Percentiles rank a stretch among this genome's conserved stretches.
phyloP scores from a whole-genome alignment of 2,329 filamentous ascomycete species.

The Ceratocystis alfenasii region DNA sequence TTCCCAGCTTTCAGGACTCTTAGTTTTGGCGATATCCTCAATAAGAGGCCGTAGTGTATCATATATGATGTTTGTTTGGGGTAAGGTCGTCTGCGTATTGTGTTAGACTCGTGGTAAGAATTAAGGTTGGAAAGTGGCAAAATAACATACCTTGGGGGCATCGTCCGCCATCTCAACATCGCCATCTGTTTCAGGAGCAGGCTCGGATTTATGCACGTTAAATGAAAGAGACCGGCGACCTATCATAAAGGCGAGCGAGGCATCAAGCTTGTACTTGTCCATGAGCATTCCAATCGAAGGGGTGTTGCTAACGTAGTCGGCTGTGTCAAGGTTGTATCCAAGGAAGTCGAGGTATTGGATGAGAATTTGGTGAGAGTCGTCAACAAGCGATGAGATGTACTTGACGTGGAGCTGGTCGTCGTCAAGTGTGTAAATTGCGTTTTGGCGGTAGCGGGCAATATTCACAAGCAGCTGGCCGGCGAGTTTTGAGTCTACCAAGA shows the following conservation, averaged over 20 bases:
- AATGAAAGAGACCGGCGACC: slow-evolving; percentile 61
- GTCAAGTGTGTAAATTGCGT: slow-evolving; percentile 65
- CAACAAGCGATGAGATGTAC: slow-evolving; percentile 72
- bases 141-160: slow-evolving; percentile 15
- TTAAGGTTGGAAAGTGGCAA: background rate
- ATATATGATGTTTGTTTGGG: slow-evolving; percentile 10
- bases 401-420: slow-evolving; percentile 73
- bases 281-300: slow-evolving; percentile 66
- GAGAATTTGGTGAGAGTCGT: slow-evolving; percentile 78
- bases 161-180: slow-evolving; percentile 22
- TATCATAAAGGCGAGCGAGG: slow-evolving; percentile 74
- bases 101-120: background rate
- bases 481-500: slow-evolving; percentile 64
- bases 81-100: background rate
- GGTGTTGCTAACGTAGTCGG: slow-evolving; percentile 67
- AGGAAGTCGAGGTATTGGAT: slow-evolving; percentile 83
- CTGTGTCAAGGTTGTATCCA: slow-evolving; percentile 60
- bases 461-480: slow-evolving; percentile 77
- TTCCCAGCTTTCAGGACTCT: slow-evolving; percentile 53
- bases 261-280: slow-evolving; percentile 64
- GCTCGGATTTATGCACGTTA: slow-evolving; percentile 35
- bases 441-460: slow-evolving; percentile 78
- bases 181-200: slow-evolving; percentile 6
- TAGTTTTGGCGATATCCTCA: slow-evolving; percentile 48
- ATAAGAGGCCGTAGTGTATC: slow-evolving; percentile 55